Evolutionary conservation across 225 moss, liverwort and hornwort genomes (phyloP).

Genomic region (Physcomitrellopsis africana): DNA sequence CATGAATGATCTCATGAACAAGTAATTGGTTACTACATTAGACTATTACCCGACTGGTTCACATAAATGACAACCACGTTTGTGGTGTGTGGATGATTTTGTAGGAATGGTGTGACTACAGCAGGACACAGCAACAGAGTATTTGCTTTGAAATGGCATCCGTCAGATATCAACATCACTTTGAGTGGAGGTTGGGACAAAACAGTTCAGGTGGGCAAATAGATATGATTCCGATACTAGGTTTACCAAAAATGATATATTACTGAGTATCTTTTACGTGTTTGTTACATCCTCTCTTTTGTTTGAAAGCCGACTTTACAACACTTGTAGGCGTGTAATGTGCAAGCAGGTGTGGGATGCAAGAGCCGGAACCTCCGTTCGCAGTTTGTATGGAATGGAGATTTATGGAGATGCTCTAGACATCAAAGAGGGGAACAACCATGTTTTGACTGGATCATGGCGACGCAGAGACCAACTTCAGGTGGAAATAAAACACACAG

Average conservation of each 20-base stretch:
- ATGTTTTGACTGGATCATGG: slow-evolving; percentile 78
- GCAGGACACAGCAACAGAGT: slow-evolving; percentile 79
- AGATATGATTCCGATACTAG: background rate
- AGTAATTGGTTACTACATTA: too few relatives aligned
- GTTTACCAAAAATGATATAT: background rate
- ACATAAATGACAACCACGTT: background rate
- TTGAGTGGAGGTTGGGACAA: slow-evolving; percentile 91
- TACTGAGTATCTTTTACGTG: too few relatives aligned
- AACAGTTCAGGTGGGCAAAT: slow-evolving; percentile 55
- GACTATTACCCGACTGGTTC: background rate
- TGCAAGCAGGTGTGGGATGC: slow-evolving; percentile 76
- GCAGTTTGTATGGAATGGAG: slow-evolving; percentile 73
- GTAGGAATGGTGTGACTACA: slow-evolving; percentile 69
- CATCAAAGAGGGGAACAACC: slow-evolving; percentile 30
- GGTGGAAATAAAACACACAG: slow-evolving; percentile 29
- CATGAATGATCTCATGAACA: too few relatives aligned
- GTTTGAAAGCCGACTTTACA: slow-evolving; percentile 18
- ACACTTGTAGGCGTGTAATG: slow-evolving; percentile 28
- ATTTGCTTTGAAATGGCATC: slow-evolving; percentile 90
- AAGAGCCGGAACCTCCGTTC: slow-evolving; percentile 47
- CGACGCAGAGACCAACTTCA: slow-evolving; percentile 61
- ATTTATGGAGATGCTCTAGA: slow-evolving; percentile 79
- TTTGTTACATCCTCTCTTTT: background rate
- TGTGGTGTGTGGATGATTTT: slow-evolving; percentile 19
- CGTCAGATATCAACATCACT: slow-evolving; percentile 51